Percentiles rank a stretch among this genome's conserved stretches.
These are phyloP conservation scores for Laetiporus sulphureus DNA, from an alignment of 1,284 basidiomycete species.

Conservation along the genomic window DNA sequence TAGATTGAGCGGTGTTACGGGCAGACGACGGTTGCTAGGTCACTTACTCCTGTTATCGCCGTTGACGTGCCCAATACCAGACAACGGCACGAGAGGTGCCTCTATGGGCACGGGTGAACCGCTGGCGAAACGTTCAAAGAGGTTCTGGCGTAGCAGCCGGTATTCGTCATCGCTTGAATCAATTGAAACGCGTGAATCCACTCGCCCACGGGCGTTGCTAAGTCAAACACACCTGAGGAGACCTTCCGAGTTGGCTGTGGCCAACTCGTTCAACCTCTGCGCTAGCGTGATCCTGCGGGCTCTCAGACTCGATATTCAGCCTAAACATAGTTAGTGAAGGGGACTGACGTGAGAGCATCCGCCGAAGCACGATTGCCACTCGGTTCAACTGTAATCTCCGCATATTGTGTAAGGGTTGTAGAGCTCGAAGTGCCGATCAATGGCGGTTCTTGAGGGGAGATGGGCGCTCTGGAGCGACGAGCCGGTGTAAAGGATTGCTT, in stretches of 20 bases:
- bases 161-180: conserved; percentile 69
- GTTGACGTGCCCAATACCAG: conserved; percentile 17
- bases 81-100: conserved; percentile 47
- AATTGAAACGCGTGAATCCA: not conserved
- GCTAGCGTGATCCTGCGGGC: conserved; percentile 61
- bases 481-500: conserved; percentile 17
- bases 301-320: conserved; percentile 4
- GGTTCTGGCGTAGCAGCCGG: conserved; percentile 64
- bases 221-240: conserved; percentile 54
- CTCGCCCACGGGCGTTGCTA: not conserved
- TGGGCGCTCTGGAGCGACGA: conserved; percentile 12
- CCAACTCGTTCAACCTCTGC: conserved; percentile 69
- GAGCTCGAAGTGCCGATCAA: conserved; percentile 14
- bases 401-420: conserved; percentile 12
- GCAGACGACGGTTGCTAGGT: not conserved
- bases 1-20: not conserved
- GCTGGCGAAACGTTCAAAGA: conserved; percentile 67
- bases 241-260: conserved; percentile 70
- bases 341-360: conserved; percentile 61
- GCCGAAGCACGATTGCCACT: conserved; percentile 32
- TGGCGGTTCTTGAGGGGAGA: conserved; percentile 14
- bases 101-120: conserved; percentile 53
- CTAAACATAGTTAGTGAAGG: conserved; percentile 7
- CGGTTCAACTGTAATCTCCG: conserved; percentile 15
- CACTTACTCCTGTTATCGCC: conserved; percentile 18